Percentiles rank a stretch among this genome's conserved stretches.
Evolutionary conservation across 192 early-diverging fungal genomes (phyloP).

Genomic region (Podila epigama): DNA sequence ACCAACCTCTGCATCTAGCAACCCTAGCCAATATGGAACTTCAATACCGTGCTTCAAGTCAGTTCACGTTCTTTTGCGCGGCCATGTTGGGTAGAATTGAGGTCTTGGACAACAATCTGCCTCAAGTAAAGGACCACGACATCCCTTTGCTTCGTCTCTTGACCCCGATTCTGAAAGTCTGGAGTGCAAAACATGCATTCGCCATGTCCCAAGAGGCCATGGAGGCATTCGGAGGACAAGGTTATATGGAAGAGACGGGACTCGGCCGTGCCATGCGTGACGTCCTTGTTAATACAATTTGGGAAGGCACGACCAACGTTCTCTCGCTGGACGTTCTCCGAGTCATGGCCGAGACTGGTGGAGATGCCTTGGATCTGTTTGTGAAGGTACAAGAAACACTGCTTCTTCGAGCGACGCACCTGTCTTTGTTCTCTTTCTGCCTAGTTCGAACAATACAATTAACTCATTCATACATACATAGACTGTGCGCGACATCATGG

Average conservation of each 20-base stretch:
- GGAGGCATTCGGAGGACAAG: slow-evolving; percentile 76
- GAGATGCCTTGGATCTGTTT: slow-evolving; percentile 52
- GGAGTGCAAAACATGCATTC: slow-evolving; percentile 55
- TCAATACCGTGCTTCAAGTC: slow-evolving; percentile 56
- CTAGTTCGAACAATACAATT: background rate
- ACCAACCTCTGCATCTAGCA: slow-evolving; percentile 67
- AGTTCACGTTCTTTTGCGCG: slow-evolving; percentile 64
- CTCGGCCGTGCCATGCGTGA: slow-evolving; percentile 65
- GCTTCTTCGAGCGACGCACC: background rate
- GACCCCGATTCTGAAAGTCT: slow-evolving; percentile 75
- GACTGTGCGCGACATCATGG: slow-evolving; percentile 28
- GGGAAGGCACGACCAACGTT: slow-evolving; percentile 82
- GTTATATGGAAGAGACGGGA: slow-evolving; percentile 79
- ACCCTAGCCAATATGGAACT: slow-evolving; percentile 68
- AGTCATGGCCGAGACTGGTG: slow-evolving; percentile 60
- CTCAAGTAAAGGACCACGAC: slow-evolving; percentile 31
- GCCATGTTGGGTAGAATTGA: slow-evolving; percentile 66
- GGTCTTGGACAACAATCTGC: slow-evolving; percentile 14
- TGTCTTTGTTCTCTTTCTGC: background rate
- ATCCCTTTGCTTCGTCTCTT: slow-evolving; percentile 62
- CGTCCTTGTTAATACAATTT: slow-evolving; percentile 70
- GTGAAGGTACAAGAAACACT: slow-evolving; percentile 35
- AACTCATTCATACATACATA: background rate
- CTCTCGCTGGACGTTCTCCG: slow-evolving; percentile 68
- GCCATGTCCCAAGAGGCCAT: slow-evolving; percentile 62